phyloP scores from a whole-genome alignment of 495 filamentous ascomycete species.

The Daldinia concentrica region DNA sequence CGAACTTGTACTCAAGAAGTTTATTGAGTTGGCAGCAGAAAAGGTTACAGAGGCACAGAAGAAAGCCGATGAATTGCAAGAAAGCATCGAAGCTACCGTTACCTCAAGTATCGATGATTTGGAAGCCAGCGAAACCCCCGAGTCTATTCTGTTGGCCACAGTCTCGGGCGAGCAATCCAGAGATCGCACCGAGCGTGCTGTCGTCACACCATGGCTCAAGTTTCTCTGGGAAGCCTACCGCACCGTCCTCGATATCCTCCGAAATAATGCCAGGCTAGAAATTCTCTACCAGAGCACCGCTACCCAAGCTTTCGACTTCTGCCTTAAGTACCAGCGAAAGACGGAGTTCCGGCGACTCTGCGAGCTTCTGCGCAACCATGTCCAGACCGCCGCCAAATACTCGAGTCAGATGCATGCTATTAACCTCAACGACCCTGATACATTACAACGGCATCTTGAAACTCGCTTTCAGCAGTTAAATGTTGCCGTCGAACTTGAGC shows the following conservation, averaged over 20 bases:
- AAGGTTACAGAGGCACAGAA: slow-evolving; percentile 97
- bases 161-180: slow-evolving; percentile 97
- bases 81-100: slow-evolving; percentile 77
- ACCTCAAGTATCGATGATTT: slow-evolving; percentile 84
- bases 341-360: slow-evolving; percentile 98
- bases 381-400: slow-evolving; percentile 99
- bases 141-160: slow-evolving; percentile 96
- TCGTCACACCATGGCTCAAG: slow-evolving; percentile 99
- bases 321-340: slow-evolving; percentile 96
- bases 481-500: slow-evolving; percentile 94
- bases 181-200: slow-evolving; percentile 95
- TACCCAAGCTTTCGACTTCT: slow-evolving; percentile 98
- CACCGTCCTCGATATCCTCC: slow-evolving; percentile 95
- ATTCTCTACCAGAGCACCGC: slow-evolving; percentile 98
- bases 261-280: slow-evolving; percentile 98
- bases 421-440: slow-evolving; percentile 97
- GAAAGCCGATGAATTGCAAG: slow-evolving; percentile 94
- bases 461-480: slow-evolving; percentile 99
- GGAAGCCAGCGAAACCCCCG: slow-evolving; percentile 95
- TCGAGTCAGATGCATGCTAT: slow-evolving; percentile 99
- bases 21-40: slow-evolving; percentile 94
- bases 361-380: slow-evolving; percentile 97
- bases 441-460: slow-evolving; percentile 94
- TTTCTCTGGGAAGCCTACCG: slow-evolving; percentile 99
- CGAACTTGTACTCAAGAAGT: slow-evolving; percentile 94